phyloP scores from a whole-genome alignment of 768 basidiomycete species.

The Rickenella mellea region DNA sequence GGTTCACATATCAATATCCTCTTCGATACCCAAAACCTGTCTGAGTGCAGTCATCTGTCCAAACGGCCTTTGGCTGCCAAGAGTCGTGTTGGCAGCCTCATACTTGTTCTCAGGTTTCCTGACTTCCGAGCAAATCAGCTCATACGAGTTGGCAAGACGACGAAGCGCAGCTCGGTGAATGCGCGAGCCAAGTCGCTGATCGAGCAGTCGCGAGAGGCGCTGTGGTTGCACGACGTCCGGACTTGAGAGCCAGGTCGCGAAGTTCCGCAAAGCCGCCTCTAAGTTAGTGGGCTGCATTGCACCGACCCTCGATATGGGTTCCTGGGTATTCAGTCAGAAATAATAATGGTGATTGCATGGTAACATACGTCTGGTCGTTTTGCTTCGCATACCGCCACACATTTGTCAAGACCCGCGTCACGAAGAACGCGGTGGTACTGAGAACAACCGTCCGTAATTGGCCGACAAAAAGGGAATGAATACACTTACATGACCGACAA shows the following conservation, averaged over 20 bases:
- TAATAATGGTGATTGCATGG: background rate
- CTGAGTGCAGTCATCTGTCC: constrained; percentile 64
- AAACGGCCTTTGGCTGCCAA: constrained; percentile 79
- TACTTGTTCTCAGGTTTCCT: constrained; percentile 70
- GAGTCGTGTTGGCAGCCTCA: constrained; percentile 80
- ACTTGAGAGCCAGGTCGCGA: constrained; percentile 80
- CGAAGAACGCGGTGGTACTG: constrained; percentile 30
- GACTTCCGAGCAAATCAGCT: constrained; percentile 65
- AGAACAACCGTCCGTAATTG: constrained; percentile 6
- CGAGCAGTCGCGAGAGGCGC: constrained; percentile 64
- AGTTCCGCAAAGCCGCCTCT: constrained; percentile 50
- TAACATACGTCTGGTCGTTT: constrained; percentile 13
- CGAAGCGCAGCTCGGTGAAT: constrained; percentile 73
- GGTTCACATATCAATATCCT: too few relatives aligned
- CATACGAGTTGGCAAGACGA: constrained; percentile 63
- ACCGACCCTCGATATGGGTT: constrained; percentile 70
- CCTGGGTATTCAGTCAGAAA: constrained; percentile 24
- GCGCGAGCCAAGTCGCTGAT: constrained; percentile 50
- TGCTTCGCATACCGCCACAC: constrained; percentile 14
- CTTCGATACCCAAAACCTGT: constrained; percentile 72
- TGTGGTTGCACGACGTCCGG: constrained; percentile 75
- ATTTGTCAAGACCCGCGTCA: constrained; percentile 19
- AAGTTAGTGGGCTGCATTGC: constrained; percentile 55
- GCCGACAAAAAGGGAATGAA: background rate
- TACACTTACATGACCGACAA: constrained; percentile 72